Evolutionary conservation across 106 monocot species (phyloP).

Genomic region (Dendrobium catenatum): DNA sequence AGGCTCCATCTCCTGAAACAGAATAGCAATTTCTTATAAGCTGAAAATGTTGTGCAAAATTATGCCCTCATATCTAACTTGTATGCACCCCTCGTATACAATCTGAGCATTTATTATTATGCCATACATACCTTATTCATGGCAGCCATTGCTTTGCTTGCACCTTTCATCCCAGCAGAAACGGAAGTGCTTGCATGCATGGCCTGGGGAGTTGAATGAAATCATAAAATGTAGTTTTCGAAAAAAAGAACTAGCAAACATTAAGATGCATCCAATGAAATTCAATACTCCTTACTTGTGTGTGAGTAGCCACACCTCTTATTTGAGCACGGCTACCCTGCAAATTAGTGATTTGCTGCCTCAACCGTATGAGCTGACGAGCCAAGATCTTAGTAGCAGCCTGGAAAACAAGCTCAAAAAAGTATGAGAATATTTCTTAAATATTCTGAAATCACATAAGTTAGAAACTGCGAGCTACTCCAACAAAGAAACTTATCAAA

Average conservation of each 20-base stretch:
- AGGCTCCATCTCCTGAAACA: conserved; percentile 92
- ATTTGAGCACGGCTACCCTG: conserved; percentile 94
- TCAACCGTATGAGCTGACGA: conserved; percentile 81
- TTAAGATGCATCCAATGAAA: not conserved
- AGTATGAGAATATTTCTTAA: not conserved
- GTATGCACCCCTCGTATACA: not conserved
- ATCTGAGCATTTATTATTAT: not conserved
- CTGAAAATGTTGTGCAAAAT: not conserved
- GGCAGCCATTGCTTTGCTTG: conserved; percentile 96
- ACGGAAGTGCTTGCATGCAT: conserved; percentile 97
- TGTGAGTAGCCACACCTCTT: conserved; percentile 94
- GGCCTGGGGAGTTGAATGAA: conserved; percentile 41
- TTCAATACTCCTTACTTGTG: conserved; percentile 45
- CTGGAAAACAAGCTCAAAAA: conserved; percentile 18
- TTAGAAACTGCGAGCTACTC: not conserved
- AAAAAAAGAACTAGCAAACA: not conserved
- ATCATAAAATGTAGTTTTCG: not conserved
- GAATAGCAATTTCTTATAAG: not conserved
- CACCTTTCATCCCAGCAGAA: conserved; percentile 98
- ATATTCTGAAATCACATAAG: not conserved
- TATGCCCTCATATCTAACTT: not conserved
- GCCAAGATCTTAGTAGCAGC: conserved; percentile 93
- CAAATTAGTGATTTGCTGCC: conserved; percentile 96
- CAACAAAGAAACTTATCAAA: not conserved
- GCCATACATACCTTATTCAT: conserved; percentile 82